Evolutionary conservation across 805 yeast genomes (phyloP), one percentile per base, ranked within the genome.

Genomic region (Myxozyma neglecta): DNA sequence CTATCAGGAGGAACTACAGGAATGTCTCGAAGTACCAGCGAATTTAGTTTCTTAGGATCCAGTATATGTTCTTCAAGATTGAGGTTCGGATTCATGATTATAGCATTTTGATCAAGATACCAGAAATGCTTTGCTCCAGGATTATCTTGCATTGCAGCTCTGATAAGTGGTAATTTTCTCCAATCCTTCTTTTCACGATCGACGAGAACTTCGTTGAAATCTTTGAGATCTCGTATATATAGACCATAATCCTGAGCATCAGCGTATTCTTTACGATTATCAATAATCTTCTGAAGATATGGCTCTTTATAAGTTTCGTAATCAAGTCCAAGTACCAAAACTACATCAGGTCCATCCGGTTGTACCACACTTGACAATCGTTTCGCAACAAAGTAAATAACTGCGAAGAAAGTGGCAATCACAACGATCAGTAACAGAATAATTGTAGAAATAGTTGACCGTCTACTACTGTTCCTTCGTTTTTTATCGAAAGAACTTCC

Each of bases 121-220:
- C 97, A 89, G 71, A 92, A 86, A 79, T 90, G 88, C 72, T 89
- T 85, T n/a, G 97, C 88, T 52, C 86, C 79, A 0, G 98, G 98
- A 78, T 91, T 91, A 0, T 96, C 94, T 73, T 83, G 84, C 87
- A 93, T 85, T n/a, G 98, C 97, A 47, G 92, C 94, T 63, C 96
- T 81, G 72, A 90, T 73, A 45, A 86, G 73, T 59, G 83, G 81
- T 35, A 86, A 70, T 66, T 86, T 83, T 37, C 84, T 81, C 94
- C 96, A 89, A 35, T 84, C 66, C 36, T 57, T 71, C 42, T 46
- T 54, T 16, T 56, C 29, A 13, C 52, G 40, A 20, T 56, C 66
- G 24, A 34, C n/a, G 11, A 60, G 49, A 20, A 24, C 34, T 29
- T 37, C 40, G 37, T 59, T 70, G 74, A 89, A 92, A 72, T 94